A percentile compares a stretch with the other conserved stretches of the same genome.
phyloP scores from a whole-genome alignment of 805 yeast genomes.

The Saccharomycopsis synnaedendra region DNA sequence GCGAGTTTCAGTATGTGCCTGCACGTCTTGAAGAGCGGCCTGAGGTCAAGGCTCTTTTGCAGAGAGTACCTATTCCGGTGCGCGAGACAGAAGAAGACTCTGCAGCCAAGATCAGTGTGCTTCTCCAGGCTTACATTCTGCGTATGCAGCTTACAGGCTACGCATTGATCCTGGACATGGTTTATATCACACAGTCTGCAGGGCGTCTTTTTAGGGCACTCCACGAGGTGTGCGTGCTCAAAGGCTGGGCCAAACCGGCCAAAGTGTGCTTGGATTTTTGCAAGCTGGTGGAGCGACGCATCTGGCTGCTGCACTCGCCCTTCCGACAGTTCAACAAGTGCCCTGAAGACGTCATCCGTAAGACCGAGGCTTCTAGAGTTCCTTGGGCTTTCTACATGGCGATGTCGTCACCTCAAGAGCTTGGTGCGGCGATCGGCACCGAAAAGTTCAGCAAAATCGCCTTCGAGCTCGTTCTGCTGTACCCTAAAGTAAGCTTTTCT shows the following conservation, averaged over 20 bases:
- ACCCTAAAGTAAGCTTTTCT: constrained; percentile 51
- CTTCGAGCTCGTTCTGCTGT: constrained; percentile 49
- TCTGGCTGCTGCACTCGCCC: constrained; percentile 83
- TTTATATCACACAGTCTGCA: constrained; percentile 86
- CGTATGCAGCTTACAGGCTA: constrained; percentile 68
- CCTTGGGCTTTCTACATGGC: constrained; percentile 76
- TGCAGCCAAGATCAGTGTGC: constrained; percentile 63
- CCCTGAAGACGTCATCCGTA: constrained; percentile 57
- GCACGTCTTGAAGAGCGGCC: constrained; percentile 76
- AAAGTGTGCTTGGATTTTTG: constrained; percentile 50
- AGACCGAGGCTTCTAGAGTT: constrained; percentile 67
- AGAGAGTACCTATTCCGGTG: constrained; percentile 78
- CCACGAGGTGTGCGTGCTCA: constrained; percentile 60
- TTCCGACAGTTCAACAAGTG: constrained; percentile 71
- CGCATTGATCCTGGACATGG: constrained; percentile 88
- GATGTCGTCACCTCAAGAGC: constrained; percentile 55
- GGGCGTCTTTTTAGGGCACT: constrained; percentile 81
- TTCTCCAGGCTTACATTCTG: constrained; percentile 84
- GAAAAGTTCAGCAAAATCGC: constrained; percentile 54
- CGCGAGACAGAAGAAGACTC: constrained; percentile 62
- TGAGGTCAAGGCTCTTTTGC: constrained; percentile 60
- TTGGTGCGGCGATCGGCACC: constrained; percentile 70
- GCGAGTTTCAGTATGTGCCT: constrained; percentile 76
- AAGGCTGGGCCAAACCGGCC: constrained; percentile 61
- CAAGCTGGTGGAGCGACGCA: constrained; percentile 66